Conservation (phyloP, 1,284 basidiomycete genomes). For the Chalciporus sp. region DNA sequence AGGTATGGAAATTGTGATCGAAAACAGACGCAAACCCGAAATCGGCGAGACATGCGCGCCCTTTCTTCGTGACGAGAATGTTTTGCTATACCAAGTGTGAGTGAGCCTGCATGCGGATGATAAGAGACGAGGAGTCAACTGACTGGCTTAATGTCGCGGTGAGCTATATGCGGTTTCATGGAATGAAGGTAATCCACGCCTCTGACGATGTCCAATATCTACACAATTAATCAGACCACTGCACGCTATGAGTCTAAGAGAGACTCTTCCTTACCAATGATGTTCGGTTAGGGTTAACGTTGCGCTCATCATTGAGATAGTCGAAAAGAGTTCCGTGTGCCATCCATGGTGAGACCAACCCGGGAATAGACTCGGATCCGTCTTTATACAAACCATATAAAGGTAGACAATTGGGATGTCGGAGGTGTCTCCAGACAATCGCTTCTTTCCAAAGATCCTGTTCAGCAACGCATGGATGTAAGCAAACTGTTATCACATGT, state of each 20-base stretch:
- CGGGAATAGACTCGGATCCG: constrained; percentile 1
- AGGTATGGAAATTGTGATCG: constrained; percentile 19
- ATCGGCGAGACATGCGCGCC: constrained; percentile 31
- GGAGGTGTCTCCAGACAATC: constrained; percentile 29
- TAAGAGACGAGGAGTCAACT: background rate
- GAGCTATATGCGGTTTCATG: constrained; percentile 28
- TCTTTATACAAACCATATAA: constrained; percentile 24
- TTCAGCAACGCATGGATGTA: background rate
- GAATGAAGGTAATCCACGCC: constrained; percentile 30
- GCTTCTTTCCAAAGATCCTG: constrained; percentile 27
- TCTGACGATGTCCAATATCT: constrained; percentile 28
- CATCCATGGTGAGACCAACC: constrained; percentile 37
- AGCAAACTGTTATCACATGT: background rate
- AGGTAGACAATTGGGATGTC: constrained; percentile 32
- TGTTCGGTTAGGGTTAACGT: constrained; percentile 16
- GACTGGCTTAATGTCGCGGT: constrained; percentile 34
- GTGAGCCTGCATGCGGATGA: background rate
- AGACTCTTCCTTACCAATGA: constrained; percentile 18
- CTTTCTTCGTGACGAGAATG: constrained; percentile 26
- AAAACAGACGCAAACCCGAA: constrained; percentile 30
- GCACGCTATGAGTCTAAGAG: background rate
- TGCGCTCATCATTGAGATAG: constrained; percentile 19
- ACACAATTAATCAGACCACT: background rate
- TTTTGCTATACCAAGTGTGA: constrained; percentile 21
- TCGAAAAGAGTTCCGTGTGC: constrained; percentile 20